Conservation (phyloP, 495 filamentous ascomycete genomes). For the Neurospora sp. region DNA sequence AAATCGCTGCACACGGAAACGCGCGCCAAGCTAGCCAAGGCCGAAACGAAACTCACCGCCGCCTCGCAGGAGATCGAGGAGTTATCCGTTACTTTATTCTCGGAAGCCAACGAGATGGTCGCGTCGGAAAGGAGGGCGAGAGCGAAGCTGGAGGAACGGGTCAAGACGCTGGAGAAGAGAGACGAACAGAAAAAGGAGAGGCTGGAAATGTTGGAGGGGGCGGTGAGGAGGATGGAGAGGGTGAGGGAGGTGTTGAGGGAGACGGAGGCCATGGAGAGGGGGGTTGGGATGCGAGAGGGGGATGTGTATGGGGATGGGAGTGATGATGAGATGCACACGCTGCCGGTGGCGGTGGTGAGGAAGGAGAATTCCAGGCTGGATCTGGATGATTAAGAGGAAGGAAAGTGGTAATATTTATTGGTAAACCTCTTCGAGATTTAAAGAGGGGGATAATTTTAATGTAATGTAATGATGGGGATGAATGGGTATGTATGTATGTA, state of each 20-base stretch:
- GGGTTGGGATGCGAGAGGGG: not conserved
- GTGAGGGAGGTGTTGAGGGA: slow-evolving; percentile 49
- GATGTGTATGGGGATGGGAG: not conserved
- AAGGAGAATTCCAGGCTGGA: not conserved
- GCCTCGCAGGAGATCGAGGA: slow-evolving; percentile 82
- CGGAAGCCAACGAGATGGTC: slow-evolving; percentile 97
- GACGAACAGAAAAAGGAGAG: slow-evolving; percentile 61
- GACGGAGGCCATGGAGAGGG: not conserved
- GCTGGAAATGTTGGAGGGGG: slow-evolving; percentile 65
- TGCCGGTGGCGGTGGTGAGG: not conserved
- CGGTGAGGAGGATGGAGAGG: slow-evolving; percentile 67
- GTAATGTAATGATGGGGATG: not conserved
- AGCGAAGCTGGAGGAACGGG: slow-evolving; percentile 66
- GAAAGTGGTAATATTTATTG: not conserved
- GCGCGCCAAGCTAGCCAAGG: slow-evolving; percentile 26
- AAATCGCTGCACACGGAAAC: not conserved
- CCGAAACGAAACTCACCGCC: slow-evolving; percentile 62
- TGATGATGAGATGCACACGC: not conserved
- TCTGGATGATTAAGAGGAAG: not conserved
- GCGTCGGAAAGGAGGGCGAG: slow-evolving; percentile 74
- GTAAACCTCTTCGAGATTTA: no score
- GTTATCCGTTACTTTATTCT: slow-evolving; percentile 73
- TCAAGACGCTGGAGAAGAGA: slow-evolving; percentile 56
- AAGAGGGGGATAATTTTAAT: not conserved
- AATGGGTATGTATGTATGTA: not conserved